Evolutionary conservation across 306 rosid genomes (phyloP).

Genomic region (Prosopis cineraria): DNA sequence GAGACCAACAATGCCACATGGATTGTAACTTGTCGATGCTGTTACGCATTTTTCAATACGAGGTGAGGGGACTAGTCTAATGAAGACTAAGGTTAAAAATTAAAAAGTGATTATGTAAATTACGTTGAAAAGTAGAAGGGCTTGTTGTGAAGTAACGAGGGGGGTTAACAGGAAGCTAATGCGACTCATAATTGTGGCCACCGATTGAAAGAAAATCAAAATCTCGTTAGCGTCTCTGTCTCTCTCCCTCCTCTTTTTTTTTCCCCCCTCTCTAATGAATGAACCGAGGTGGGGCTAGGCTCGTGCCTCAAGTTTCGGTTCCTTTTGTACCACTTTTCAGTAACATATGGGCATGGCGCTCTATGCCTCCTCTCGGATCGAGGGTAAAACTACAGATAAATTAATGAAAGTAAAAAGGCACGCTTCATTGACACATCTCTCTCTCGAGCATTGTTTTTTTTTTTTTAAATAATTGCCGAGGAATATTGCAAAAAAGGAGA

Average conservation of each 20-base stretch:
- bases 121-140: conserved; percentile 36
- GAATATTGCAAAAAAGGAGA: no score
- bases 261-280: background rate
- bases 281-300: conserved; percentile 43
- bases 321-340: background rate
- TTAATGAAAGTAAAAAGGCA: background rate
- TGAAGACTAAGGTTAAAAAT: no score
- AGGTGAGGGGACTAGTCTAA: background rate
- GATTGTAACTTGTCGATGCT: background rate
- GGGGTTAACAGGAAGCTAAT: conserved; percentile 42
- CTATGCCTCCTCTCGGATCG: background rate
- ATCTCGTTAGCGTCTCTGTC: background rate
- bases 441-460: background rate
- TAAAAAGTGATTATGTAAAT: background rate
- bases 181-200: conserved; percentile 46
- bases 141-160: conserved; percentile 32
- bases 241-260: conserved; percentile 6
- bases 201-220: background rate
- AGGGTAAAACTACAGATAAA: background rate
- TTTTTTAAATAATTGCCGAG: background rate
- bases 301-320: conserved; percentile 33
- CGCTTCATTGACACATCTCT: background rate
- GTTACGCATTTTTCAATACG: background rate
- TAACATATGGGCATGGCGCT: background rate
- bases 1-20: conserved; percentile 51